Conservation (phyloP, 1,139 yeast species). For the Arxiozyma telluris region DNA sequence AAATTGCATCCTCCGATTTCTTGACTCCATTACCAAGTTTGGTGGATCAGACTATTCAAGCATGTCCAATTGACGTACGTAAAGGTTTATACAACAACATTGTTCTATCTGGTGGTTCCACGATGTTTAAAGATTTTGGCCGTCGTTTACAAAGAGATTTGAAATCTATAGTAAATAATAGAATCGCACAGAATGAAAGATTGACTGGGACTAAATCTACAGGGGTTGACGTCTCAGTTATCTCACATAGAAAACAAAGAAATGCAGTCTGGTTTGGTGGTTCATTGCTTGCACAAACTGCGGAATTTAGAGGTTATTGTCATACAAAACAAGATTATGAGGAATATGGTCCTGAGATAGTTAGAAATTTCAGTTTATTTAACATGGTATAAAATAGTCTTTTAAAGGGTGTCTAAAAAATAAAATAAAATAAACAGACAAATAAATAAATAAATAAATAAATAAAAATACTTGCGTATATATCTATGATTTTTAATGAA, state of each 20-base stretch:
- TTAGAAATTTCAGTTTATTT: slow-evolving; percentile 89
- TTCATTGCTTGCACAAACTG: slow-evolving; percentile 89
- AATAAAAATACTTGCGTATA: too few relatives aligned
- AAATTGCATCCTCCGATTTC: slow-evolving; percentile 90
- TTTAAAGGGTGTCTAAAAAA: too few relatives aligned
- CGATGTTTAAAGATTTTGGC: slow-evolving; percentile 98
- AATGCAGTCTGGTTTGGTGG: slow-evolving; percentile 99
- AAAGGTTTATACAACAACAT: slow-evolving; percentile 92
- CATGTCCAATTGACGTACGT: slow-evolving; percentile 96
- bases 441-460: too few relatives aligned
- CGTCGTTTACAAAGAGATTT: slow-evolving; percentile 95
- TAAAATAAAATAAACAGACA: too few relatives aligned
- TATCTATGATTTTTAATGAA: neutral
- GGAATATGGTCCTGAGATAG: slow-evolving; percentile 95
- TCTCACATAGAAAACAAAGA: slow-evolving; percentile 93
- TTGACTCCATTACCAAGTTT: slow-evolving; percentile 91
- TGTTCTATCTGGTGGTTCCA: slow-evolving; percentile 92
- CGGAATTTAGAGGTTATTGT: slow-evolving; percentile 92
- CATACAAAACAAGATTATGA: slow-evolving; percentile 96
- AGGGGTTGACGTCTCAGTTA: slow-evolving; percentile 95
- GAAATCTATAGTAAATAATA: slow-evolving; percentile 75
- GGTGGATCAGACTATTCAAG: slow-evolving; percentile 90
- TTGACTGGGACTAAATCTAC: slow-evolving; percentile 78
- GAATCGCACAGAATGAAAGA: slow-evolving; percentile 75
- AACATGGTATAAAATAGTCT: slow-evolving; percentile 56